Base-by-base conservation (phyloP, 2,329 filamentous ascomycete species). In the Geosmithia morbida region DNA sequence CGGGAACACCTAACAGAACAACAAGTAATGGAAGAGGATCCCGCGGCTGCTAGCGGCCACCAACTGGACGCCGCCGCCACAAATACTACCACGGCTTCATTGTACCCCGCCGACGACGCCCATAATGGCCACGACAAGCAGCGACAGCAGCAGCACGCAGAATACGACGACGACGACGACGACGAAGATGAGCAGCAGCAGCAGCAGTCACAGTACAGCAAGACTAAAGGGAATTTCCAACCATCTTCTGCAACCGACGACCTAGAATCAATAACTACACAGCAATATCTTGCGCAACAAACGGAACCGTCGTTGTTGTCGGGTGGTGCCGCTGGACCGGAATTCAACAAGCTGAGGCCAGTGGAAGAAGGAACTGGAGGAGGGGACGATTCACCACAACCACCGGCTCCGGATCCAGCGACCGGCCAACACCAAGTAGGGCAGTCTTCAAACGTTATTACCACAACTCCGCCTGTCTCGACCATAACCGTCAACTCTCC, bases 11-110 rank as follows among this genome's bases (percentile, higher is more conserved):
- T 8, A 26, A 26, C 22, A 26, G 22, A 26, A 8, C 4, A 26
- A 37, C 33, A 16, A 37, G 44, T 22, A 46, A 46, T 46, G 44
- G 44, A 46, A 19, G 33, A 46, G 29, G 30, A 46, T 39, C 26
- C 19, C 44, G 37, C 30, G n/a, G 22, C 30, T 29, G 30, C 29
- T 40, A 40, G 44, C 33, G 29, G 30, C 30, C n/a, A 46, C 30
- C 30, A 43, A 8, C 19, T 20, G 19, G 42, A 43, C 14, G n/a
- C 13, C 18, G 26, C 19, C 2, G 19, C 42, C 42, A 29, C 41
- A 11, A 18, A 18, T 18, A 20, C 41, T 20, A 20, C 30, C 18
- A 39, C 30, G 26, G 44, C 44, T 33, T n/a, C 37, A 26, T 17
- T 19, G 16, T 39, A 11, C 26, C 26, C 30, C 44, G 30, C 29